Evolutionary conservation across 2,329 filamentous ascomycete genomes (phyloP), one percentile per base, ranked within the genome.

Genomic region (Diaporthe destruens): DNA sequence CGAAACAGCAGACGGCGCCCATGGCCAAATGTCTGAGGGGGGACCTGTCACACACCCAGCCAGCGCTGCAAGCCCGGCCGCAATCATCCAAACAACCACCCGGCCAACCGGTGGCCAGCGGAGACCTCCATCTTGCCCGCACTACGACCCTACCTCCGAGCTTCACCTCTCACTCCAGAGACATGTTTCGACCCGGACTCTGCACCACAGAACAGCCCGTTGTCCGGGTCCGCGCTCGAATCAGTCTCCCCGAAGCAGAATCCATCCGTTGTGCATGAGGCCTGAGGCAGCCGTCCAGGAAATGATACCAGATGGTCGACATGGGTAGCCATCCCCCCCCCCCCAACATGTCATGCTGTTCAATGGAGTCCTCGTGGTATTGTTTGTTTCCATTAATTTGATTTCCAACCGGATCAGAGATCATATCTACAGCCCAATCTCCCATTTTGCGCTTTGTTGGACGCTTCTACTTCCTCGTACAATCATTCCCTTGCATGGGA

Each of bases 351-450:
- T n/a, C n/a, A 32, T 36, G 59, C 42, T 18, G n/a, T 34, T 25
- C 32, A 20, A 53, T 29, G 7, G 14, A 20, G n/a, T 20, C 8
- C 3, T 66, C 12, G 11, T 39, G 32, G 32, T 39, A 6, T 53
- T 66, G 47, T 53, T n/a, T 34, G 61, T 66, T 66, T 66, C 32
- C 61, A 66, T 66, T 66, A 65, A 36, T 36, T 42, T 47, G 0
- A 18, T 18, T 42, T 18, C 16, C 39, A 42, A 14, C 61, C 61
- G n/a, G 39, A 49, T 49, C 29, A 34, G 23, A 6, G 25, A 51
- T 53, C 47, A 47, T 66, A 66, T 53, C 32, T 66, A 66, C 61
- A 66, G 61, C 61, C 47, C 61, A 53, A 66, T 66, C 32, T 66
- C 47, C 61, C 44, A n/a, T 66, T 53, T 39, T 18, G 47, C 47